A percentile compares a stretch with the other conserved stretches of the same genome.
Conservation (phyloP, 345 rosid species). For the Acer saccharum region DNA sequence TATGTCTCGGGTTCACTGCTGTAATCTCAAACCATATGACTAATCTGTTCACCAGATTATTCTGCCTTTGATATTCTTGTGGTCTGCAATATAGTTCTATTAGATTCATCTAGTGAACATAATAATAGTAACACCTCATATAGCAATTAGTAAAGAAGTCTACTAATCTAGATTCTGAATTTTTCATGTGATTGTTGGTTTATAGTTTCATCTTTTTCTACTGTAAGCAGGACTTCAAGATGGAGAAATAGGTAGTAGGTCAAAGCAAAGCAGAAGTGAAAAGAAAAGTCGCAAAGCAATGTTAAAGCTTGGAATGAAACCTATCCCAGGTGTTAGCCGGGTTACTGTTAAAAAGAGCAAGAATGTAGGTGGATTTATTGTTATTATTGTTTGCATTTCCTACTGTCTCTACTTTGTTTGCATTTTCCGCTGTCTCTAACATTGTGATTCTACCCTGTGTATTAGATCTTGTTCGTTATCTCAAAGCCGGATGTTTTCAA, state of each 20-base stretch:
- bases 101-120: not conserved
- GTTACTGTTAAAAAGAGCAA: conserved; percentile 85
- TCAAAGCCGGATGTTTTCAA: conserved; percentile 91
- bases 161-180: not conserved
- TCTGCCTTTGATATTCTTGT: not conserved
- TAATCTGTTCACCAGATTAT: not conserved
- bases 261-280: conserved; percentile 89
- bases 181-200: not conserved
- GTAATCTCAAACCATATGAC: not conserved
- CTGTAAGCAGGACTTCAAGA: conserved; percentile 41
- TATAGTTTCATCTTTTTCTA: not conserved
- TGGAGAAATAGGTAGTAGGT: conserved; percentile 60
- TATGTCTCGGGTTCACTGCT: not conserved
- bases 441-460: not conserved
- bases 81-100: not conserved
- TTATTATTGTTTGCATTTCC: not conserved
- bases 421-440: not conserved
- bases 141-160: not conserved
- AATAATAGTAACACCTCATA: not conserved
- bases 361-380: conserved; percentile 50
- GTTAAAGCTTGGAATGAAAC: conserved; percentile 91
- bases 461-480: conserved; percentile 73
- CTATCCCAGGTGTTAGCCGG: conserved; percentile 75
- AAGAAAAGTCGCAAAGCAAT: conserved; percentile 90
- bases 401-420: not conserved